Evolutionary conservation across 352 stramenopile genomes (phyloP).

Genomic region (Pythium dissotocum): DNA sequence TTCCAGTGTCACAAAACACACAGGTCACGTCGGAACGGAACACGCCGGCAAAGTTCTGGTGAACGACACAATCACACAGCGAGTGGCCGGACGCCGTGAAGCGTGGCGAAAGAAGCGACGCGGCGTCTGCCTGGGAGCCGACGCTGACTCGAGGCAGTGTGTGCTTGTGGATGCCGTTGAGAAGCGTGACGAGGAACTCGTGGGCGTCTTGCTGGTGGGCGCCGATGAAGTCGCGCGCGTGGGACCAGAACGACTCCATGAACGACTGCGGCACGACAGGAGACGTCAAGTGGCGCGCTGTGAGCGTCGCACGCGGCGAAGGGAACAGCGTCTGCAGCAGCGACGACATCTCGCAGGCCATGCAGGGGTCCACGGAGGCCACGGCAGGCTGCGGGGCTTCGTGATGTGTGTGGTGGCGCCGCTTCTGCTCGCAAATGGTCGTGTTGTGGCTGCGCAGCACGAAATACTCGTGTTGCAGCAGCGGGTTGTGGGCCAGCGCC

Average conservation of each 20-base stretch:
- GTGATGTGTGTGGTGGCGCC: conserved; percentile 31
- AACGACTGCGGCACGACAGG: conserved; percentile 63
- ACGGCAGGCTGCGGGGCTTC: background rate
- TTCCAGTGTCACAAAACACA: conserved; percentile 49
- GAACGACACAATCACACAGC: conserved; percentile 70
- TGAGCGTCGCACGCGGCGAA: conserved; percentile 26
- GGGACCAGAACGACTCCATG: conserved; percentile 59
- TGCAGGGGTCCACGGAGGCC: conserved; percentile 28
- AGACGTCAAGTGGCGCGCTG: conserved; percentile 28
- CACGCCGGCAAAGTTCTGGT: conserved; percentile 72
- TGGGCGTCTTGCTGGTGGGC: conserved; percentile 77
- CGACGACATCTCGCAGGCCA: conserved; percentile 56
- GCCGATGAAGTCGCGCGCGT: conserved; percentile 53
- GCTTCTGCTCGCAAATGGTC: conserved; percentile 59
- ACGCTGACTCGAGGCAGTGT: conserved; percentile 39
- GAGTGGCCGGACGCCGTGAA: conserved; percentile 59
- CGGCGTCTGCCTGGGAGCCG: background rate
- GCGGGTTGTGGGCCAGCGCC: conserved; percentile 63
- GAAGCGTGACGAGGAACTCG: conserved; percentile 66
- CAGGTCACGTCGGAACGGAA: conserved; percentile 62
- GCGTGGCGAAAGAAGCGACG: conserved; percentile 39
- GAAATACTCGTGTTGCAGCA: conserved; percentile 76
- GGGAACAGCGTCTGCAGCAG: conserved; percentile 34
- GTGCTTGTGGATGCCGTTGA: conserved; percentile 62
- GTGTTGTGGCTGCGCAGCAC: conserved; percentile 59